A percentile compares a stretch with the other conserved stretches of the same genome.
Conservation (phyloP, 495 filamentous ascomycete species). For the Hypoxylon cercidicola region DNA sequence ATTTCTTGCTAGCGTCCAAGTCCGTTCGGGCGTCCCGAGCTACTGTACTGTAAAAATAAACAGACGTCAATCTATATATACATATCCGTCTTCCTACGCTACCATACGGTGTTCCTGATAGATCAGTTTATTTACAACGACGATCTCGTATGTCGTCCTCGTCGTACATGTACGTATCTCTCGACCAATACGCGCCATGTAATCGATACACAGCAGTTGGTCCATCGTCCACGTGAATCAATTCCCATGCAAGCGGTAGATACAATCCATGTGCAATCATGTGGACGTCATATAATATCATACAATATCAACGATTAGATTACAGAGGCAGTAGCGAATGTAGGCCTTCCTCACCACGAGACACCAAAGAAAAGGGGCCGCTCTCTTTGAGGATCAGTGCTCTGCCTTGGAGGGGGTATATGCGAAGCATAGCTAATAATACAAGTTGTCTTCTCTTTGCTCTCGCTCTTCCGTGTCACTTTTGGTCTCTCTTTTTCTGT, state of each 20-base stretch:
- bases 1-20: neutral
- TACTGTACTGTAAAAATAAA: conserved; percentile 8
- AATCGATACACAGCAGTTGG: too few species aligned
- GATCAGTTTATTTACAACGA: conserved; percentile 7
- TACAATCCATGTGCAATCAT: neutral
- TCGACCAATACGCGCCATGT: too few species aligned
- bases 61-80: conserved; percentile 19
- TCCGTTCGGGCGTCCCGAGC: conserved; percentile 33
- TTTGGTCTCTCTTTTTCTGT: conserved; percentile 25
- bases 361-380: conserved; percentile 18
- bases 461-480: conserved; percentile 37
- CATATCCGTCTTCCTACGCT: neutral
- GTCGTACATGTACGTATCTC: too few species aligned
- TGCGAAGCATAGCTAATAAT: conserved; percentile 48
- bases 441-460: conserved; percentile 42
- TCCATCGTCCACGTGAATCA: conserved; percentile 2
- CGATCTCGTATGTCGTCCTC: conserved; percentile 5
- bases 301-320: conserved; percentile 40
- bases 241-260: neutral
- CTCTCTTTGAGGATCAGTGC: conserved; percentile 20
- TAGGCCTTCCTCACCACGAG: conserved; percentile 24
- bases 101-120: conserved; percentile 16
- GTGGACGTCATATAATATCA: conserved; percentile 13
- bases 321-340: conserved; percentile 46
- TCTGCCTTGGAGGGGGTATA: conserved; percentile 48